Evolutionary conservation across 495 filamentous ascomycete species (phyloP).

Genomic region (Xanthoparmelia taractica): DNA sequence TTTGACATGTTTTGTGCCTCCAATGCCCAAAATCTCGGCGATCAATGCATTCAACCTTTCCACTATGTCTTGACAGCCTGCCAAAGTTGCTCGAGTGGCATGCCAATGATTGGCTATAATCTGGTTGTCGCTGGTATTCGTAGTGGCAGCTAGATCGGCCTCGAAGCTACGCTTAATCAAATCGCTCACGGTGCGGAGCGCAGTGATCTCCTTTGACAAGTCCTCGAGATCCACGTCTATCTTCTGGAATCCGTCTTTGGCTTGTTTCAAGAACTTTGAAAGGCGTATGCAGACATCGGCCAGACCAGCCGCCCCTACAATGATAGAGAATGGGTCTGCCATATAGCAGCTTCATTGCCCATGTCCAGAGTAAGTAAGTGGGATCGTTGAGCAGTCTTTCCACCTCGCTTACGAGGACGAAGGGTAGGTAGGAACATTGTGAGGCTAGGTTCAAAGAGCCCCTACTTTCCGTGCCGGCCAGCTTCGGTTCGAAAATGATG

Average conservation of each 20-base stretch:
- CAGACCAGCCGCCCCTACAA: constrained; percentile 20
- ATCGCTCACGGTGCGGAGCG: constrained; percentile 12
- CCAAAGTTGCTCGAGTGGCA: background rate
- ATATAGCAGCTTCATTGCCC: background rate
- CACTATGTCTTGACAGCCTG: constrained; percentile 15
- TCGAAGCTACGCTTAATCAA: constrained; percentile 10
- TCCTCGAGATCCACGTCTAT: constrained; percentile 19
- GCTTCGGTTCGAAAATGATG: background rate
- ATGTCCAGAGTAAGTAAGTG: background rate
- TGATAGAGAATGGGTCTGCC: constrained; percentile 25
- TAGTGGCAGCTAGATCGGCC: background rate
- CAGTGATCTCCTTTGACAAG: constrained; percentile 12
- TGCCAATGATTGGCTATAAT: constrained; percentile 7
- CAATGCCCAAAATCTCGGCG: background rate
- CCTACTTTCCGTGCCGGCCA: background rate
- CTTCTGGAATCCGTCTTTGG: constrained; percentile 12
- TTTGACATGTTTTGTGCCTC: background rate
- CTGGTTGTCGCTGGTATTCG: background rate
- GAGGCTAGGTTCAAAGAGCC: background rate
- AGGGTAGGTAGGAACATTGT: background rate
- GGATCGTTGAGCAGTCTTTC: background rate
- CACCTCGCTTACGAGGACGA: background rate
- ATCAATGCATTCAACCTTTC: constrained; percentile 12
- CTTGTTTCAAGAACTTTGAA: constrained; percentile 16
- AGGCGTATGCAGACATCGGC: constrained; percentile 23